Conservation (phyloP, 176 grass and related monocot genomes). For the Cymbopogon citratus region DNA sequence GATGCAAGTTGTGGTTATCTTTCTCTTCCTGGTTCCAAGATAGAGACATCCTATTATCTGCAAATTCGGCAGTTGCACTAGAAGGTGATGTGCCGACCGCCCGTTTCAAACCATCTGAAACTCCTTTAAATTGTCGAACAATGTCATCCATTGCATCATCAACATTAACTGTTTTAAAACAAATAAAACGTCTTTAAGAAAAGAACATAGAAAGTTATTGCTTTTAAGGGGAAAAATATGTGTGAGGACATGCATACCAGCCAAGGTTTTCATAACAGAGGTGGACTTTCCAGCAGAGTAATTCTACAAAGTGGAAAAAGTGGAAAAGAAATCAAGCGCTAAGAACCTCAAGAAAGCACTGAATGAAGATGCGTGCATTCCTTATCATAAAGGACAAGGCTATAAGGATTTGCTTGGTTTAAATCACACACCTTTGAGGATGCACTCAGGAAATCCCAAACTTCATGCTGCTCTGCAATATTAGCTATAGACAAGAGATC, state of each 20-base stretch:
- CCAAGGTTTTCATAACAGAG: conserved; percentile 91
- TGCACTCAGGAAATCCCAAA: conserved; percentile 93
- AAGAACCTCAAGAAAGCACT: conserved; percentile 22
- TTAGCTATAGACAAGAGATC: conserved; percentile 90
- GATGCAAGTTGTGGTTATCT: conserved; percentile 44
- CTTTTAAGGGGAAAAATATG: background rate
- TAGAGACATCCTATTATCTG: conserved; percentile 54
- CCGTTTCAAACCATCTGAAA: conserved; percentile 77
- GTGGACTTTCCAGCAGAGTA: conserved; percentile 96
- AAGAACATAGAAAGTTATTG: conserved; percentile 20
- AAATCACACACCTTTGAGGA: conserved; percentile 64
- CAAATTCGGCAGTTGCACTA: conserved; percentile 21
- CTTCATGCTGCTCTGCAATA: conserved; percentile 93
- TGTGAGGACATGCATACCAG: conserved; percentile 46
- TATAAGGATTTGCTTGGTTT: background rate
- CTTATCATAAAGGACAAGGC: conserved; percentile 22
- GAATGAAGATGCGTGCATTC: background rate
- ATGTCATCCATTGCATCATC: conserved; percentile 99
- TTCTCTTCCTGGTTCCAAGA: conserved; percentile 67
- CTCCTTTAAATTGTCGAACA: conserved; percentile 91
- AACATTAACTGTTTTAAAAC: conserved; percentile 68
- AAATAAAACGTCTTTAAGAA: conserved; percentile 19
- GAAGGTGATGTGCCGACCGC: conserved; percentile 57
- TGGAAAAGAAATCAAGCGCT: conserved; percentile 12
- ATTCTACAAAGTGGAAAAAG: conserved; percentile 81